Evolutionary conservation across 1,284 basidiomycete genomes (phyloP).

Genomic region (Porogramme epimiltina): DNA sequence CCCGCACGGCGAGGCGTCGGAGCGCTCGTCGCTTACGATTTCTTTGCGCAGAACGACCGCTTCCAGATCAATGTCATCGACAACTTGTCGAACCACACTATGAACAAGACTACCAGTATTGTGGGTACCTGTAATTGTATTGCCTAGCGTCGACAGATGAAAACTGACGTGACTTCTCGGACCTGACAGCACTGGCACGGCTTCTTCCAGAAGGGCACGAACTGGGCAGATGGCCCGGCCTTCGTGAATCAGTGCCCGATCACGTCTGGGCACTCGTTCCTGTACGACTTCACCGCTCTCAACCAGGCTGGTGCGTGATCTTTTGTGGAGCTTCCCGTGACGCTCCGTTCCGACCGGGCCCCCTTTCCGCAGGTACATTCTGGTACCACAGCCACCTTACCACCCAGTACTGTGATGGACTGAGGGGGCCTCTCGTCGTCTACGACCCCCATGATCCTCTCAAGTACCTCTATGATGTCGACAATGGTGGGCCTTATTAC

Average conservation of each 20-base stretch:
- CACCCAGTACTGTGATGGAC: constrained; percentile 6
- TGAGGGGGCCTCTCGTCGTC: constrained; percentile 36
- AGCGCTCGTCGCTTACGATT: no score
- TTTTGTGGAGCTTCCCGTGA: no score
- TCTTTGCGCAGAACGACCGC: constrained; percentile 21
- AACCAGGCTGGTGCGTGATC: constrained; percentile 33
- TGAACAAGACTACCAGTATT: constrained; percentile 38
- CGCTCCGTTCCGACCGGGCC: no score
- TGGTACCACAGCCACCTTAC: constrained; percentile 25
- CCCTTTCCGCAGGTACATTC: constrained; percentile 18
- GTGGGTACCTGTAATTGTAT: constrained; percentile 22
- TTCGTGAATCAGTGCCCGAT: constrained; percentile 53
- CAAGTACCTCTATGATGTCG: constrained; percentile 37
- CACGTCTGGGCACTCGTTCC: constrained; percentile 43
- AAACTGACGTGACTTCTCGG: background rate
- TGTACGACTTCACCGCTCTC: constrained; percentile 37
- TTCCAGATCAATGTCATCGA: constrained; percentile 39
- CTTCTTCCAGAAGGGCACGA: constrained; percentile 32
- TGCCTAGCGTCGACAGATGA: background rate
- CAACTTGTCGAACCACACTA: constrained; percentile 34
- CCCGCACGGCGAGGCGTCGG: no score
- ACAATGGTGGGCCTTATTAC: background rate
- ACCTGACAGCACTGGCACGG: constrained; percentile 38
- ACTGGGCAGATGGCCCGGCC: constrained; percentile 28
- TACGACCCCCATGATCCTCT: constrained; percentile 43